Evolutionary conservation across 441 rosid species (phyloP).

Genomic region (Cnidoscolus chayamansa): DNA sequence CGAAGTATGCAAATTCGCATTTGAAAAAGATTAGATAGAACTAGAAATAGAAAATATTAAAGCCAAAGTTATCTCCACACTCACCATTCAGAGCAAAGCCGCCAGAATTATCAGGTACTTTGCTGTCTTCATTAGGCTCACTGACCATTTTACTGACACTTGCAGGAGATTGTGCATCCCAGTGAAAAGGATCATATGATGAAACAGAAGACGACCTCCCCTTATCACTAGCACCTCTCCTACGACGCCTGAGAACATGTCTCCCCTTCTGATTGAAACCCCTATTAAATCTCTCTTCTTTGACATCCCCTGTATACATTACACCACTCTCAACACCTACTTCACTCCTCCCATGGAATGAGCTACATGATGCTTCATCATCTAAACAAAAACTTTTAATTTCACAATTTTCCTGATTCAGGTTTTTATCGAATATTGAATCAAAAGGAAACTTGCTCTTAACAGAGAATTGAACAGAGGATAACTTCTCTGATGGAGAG

Average conservation of each 20-base stretch:
- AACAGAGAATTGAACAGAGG: constrained; percentile 42
- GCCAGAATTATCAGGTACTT: constrained; percentile 17
- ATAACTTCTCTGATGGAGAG: constrained; percentile 40
- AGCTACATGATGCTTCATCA: constrained; percentile 33
- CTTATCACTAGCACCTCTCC: constrained; percentile 23
- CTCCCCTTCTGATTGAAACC: constrained; percentile 32
- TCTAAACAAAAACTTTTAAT: constrained; percentile 24
- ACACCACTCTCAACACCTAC: constrained; percentile 26
- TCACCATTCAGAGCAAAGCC: constrained; percentile 30
- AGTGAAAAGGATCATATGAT: constrained; percentile 35
- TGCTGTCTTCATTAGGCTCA: constrained; percentile 29
- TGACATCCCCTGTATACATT: constrained; percentile 11
- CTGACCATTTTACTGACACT: constrained; percentile 29
- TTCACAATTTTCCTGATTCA: constrained; percentile 15
- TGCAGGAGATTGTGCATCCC: constrained; percentile 31
- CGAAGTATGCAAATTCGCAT: background rate
- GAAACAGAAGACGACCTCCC: constrained; percentile 35
- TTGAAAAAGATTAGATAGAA: constrained; percentile 5
- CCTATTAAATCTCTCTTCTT: constrained; percentile 30
- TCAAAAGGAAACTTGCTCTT: constrained; percentile 55
- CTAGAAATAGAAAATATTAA: background rate
- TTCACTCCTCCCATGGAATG: constrained; percentile 22
- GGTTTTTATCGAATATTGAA: constrained; percentile 26
- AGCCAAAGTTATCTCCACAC: constrained; percentile 7
- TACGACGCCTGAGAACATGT: constrained; percentile 36